Percentiles rank a stretch among this genome's conserved stretches.
These are phyloP conservation scores for Sclerotinia borealis DNA, from an alignment of 2,329 filamentous ascomycete species.

Conservation along the genomic window DNA sequence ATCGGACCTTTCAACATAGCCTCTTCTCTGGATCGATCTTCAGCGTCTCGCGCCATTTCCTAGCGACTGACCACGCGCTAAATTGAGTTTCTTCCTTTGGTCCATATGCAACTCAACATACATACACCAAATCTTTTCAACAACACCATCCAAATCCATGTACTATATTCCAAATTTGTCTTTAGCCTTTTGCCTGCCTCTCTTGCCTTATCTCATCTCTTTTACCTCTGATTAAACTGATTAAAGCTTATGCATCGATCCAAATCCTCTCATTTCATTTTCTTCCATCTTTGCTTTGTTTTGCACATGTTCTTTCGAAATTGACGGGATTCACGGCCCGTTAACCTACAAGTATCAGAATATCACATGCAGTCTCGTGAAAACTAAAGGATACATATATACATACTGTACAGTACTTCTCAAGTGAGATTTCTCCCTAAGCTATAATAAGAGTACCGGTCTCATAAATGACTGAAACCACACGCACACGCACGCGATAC, in stretches of 20 bases:
- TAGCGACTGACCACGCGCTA: neutral
- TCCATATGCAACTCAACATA: too few species aligned
- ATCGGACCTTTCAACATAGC: slow-evolving; percentile 1
- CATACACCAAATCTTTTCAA: too few species aligned
- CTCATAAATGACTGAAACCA: neutral
- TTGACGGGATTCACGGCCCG: neutral
- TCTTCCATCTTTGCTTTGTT: neutral
- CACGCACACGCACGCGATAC: too few species aligned
- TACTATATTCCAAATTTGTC: neutral
- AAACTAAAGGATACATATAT: too few species aligned
- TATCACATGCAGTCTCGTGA: neutral
- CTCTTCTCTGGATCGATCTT: neutral
- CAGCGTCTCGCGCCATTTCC: neutral
- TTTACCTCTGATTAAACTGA: neutral
- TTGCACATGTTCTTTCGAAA: neutral
- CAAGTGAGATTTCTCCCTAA: neutral
- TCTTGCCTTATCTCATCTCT: neutral
- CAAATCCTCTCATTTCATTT: neutral
- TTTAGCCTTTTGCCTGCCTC: too few species aligned
- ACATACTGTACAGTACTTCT: too few species aligned
- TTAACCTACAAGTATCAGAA: neutral
- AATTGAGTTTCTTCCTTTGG: neutral
- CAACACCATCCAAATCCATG: too few species aligned
- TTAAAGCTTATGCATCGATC: neutral
- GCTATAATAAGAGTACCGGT: too few species aligned